A percentile compares a stretch with the other conserved stretches of the same genome.
Evolutionary conservation across 225 moss, liverwort and hornwort genomes (phyloP).

Genomic region (Neckera pumila): DNA sequence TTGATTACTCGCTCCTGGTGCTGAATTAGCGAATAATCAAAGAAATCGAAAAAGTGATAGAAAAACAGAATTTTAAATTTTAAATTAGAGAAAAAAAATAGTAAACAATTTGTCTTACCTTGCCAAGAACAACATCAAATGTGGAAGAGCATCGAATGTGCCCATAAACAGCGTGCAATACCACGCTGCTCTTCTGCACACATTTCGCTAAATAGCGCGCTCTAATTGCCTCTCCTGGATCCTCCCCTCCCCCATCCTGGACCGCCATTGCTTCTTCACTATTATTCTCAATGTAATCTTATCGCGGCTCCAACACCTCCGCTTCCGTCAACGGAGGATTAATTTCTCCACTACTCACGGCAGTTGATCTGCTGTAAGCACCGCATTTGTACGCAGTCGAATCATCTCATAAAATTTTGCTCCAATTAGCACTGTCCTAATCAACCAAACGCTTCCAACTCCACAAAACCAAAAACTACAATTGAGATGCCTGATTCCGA

Average conservation of each 20-base stretch:
- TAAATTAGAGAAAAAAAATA: not conserved
- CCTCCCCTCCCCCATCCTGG: conserved; percentile 52
- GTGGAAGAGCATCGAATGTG: conserved; percentile 76
- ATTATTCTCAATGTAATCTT: not conserved
- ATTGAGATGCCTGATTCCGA: conserved; percentile 1
- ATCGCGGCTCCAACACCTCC: not conserved
- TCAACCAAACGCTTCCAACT: conserved; percentile 45
- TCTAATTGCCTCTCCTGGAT: conserved; percentile 40
- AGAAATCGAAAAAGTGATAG: not conserved
- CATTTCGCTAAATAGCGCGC: conserved; percentile 86
- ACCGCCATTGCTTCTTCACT: conserved; percentile 40
- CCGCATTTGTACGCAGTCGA: not conserved
- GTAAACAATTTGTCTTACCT: conserved; percentile 23
- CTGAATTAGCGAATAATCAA: not conserved
- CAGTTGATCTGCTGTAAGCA: not conserved
- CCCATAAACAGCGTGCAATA: conserved; percentile 83
- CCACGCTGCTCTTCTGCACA: conserved; percentile 78
- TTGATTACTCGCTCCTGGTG: not conserved
- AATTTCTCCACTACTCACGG: not conserved
- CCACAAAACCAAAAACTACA: conserved; percentile 6
- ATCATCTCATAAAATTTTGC: not conserved
- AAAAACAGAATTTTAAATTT: not conserved
- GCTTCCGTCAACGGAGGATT: not conserved
- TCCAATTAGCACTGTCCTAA: not conserved
- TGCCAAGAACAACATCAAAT: conserved; percentile 92